Conservation (phyloP, 164 flowering plant genomes). For the Macadamia integrifolia region DNA sequence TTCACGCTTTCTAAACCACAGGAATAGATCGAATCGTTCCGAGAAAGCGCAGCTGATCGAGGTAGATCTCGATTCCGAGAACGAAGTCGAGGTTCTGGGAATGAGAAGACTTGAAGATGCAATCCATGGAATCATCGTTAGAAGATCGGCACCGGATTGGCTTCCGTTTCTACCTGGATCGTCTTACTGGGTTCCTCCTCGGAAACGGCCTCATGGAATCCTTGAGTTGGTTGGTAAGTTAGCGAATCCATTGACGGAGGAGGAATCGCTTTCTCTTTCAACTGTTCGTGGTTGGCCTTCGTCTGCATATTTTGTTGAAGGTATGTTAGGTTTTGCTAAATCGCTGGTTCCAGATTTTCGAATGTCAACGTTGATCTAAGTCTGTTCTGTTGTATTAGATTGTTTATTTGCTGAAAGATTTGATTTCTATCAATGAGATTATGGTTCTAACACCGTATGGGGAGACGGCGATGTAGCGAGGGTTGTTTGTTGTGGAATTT, state of each 20-base stretch:
- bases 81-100: conserved; percentile 3
- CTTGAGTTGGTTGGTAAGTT: conserved; percentile 11
- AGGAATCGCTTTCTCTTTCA: conserved; percentile 10
- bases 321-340: not conserved
- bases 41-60: not conserved
- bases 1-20: not conserved
- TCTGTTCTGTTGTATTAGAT: too few species aligned
- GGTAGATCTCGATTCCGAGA: not conserved
- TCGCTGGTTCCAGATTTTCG: too few species aligned
- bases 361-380: too few species aligned
- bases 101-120: conserved; percentile 25
- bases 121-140: conserved; percentile 18
- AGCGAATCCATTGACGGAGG: conserved; percentile 6
- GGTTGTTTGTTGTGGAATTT: too few species aligned
- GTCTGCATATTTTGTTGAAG: conserved; percentile 11
- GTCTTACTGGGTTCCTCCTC: conserved; percentile 34
- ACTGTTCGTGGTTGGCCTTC: conserved; percentile 28
- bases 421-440: too few species aligned
- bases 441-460: too few species aligned
- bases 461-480: too few species aligned
- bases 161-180: conserved; percentile 25
- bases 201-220: conserved; percentile 11
- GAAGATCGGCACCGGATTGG: conserved; percentile 33
- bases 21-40: not conserved
- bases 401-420: too few species aligned